Evolutionary conservation across 768 basidiomycete genomes (phyloP).

Genomic region (Leccinum obscurum): DNA sequence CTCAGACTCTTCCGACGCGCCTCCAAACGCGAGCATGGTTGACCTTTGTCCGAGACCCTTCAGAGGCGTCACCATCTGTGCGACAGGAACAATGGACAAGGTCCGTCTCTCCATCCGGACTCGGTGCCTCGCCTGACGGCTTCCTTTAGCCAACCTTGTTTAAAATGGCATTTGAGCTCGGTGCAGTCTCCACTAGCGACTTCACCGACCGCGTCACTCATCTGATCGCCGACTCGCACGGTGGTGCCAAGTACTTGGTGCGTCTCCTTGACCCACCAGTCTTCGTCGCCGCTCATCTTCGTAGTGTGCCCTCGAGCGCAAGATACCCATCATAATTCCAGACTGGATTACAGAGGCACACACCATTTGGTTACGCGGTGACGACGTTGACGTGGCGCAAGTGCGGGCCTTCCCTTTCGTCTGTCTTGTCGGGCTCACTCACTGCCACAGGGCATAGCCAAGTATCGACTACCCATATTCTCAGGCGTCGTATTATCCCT

Average conservation of each 20-base stretch:
- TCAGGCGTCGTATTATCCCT: slow-evolving; percentile 65
- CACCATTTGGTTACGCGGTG: slow-evolving; percentile 74
- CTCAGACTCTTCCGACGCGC: slow-evolving; percentile 48
- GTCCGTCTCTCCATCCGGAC: slow-evolving; percentile 38
- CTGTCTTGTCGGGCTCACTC: not conserved
- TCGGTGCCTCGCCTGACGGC: slow-evolving; percentile 5
- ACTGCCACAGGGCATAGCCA: slow-evolving; percentile 49
- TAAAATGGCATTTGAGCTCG: slow-evolving; percentile 77
- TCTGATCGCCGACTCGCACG: slow-evolving; percentile 77
- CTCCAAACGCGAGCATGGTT: slow-evolving; percentile 43
- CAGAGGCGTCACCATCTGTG: slow-evolving; percentile 63
- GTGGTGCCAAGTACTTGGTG: slow-evolving; percentile 83
- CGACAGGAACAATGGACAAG: slow-evolving; percentile 80
- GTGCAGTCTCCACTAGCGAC: slow-evolving; percentile 64
- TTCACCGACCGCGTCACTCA: slow-evolving; percentile 90
- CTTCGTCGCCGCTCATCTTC: slow-evolving; percentile 2
- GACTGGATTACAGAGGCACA: slow-evolving; percentile 78
- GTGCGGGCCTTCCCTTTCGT: slow-evolving; percentile 37
- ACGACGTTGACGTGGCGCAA: slow-evolving; percentile 68
- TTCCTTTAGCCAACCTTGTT: slow-evolving; percentile 60
- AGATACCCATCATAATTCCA: slow-evolving; percentile 76
- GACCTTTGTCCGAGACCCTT: slow-evolving; percentile 69
- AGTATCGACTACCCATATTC: slow-evolving; percentile 74
- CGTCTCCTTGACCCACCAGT: slow-evolving; percentile 17
- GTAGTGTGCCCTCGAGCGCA: slow-evolving; percentile 80